A percentile compares a stretch with the other conserved stretches of the same genome.
These are phyloP conservation scores for Ganoderma meredithae DNA, from an alignment of 1,284 basidiomycete species.

Conservation along the genomic window DNA sequence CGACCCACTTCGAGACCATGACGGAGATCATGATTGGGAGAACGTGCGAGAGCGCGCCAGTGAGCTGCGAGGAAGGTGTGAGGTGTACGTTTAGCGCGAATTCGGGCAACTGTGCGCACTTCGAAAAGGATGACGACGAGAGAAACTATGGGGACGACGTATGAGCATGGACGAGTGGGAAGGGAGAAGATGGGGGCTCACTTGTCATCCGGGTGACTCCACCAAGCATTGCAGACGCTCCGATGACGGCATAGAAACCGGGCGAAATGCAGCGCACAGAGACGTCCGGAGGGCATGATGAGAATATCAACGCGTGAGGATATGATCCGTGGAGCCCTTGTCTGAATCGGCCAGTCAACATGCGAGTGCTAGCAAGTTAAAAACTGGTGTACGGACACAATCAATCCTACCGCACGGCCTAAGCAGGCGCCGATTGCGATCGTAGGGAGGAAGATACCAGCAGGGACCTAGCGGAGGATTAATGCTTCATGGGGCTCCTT, in stretches of 20 bases:
- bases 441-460: slow-evolving; percentile 78
- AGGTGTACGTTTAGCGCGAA: not conserved
- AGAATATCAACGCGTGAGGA: slow-evolving; percentile 71
- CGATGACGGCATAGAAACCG: slow-evolving; percentile 85
- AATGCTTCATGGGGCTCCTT: too few relatives aligned
- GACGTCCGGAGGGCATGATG: slow-evolving; percentile 73
- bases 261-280: slow-evolving; percentile 76
- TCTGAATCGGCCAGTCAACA: slow-evolving; percentile 43
- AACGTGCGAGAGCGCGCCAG: slow-evolving; percentile 79
- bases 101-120: slow-evolving; percentile 42
- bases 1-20: slow-evolving; percentile 80
- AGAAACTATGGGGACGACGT: slow-evolving; percentile 54
- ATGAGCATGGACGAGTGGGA: not conserved
- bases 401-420: slow-evolving; percentile 72
- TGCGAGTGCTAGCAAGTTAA: not conserved
- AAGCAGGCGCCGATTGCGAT: slow-evolving; percentile 77
- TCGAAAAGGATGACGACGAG: slow-evolving; percentile 80
- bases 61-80: slow-evolving; percentile 48
- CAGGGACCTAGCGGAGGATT: slow-evolving; percentile 57
- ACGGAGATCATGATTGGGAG: slow-evolving; percentile 81
- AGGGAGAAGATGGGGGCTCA: slow-evolving; percentile 42
- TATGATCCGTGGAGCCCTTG: slow-evolving; percentile 69
- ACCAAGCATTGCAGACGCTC: slow-evolving; percentile 81
- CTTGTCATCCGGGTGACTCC: slow-evolving; percentile 86
- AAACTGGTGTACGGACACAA: slow-evolving; percentile 55